Base-by-base conservation (phyloP, 202 grass and related monocot genomes). In the Musa balbisiana region DNA sequence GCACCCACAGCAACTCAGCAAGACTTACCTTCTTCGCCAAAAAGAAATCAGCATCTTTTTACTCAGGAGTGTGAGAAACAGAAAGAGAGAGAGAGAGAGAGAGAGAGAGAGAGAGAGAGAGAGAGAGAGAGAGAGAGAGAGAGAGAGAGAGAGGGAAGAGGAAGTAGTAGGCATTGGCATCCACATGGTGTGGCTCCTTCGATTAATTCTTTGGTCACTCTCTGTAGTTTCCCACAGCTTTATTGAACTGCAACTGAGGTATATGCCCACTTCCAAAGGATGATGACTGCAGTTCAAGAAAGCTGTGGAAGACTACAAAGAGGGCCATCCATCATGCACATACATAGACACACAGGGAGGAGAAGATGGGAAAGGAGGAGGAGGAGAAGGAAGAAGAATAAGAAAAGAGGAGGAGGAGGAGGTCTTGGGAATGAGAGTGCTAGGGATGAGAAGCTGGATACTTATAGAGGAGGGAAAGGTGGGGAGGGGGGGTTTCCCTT, bases 201-300 rank as follows among this genome's bases (percentile, higher is more conserved):
- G 5, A 43, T n/a, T 71, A 9, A 15, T 50, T 71, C 68, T 11
- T 50, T 71, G 69, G 69, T 52, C 49, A 19, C 67, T 71, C 49
- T 52, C 33, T 71, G 69, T 53, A 52, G 22, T 52, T 71, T 71
- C 69, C 69, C 69, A 71, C 69, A 71, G 69, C 49, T 71, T 71
- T 71, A 71, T 52, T 71, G 69, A 71, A 71, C 69, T 51, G 69
- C 69, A 71, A 11, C 17, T 22, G 49, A 52, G 8, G n/a, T 22
- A 20, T 27, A n/a, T 20, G 17, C 29, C 27, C 17, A 49, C 16
- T 16, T 49, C 11, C 26, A 8, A 69, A 16, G 66, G 27, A 43
- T 27, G 14, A 71, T 71, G 69, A 14, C 49, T 71, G 69, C 69
- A 53, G 69, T 71, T 71, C 69, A 71, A 71, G 69, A 71, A 71